phyloP scores from a whole-genome alignment of 345 rosid species.

The Boechera stricta region DNA sequence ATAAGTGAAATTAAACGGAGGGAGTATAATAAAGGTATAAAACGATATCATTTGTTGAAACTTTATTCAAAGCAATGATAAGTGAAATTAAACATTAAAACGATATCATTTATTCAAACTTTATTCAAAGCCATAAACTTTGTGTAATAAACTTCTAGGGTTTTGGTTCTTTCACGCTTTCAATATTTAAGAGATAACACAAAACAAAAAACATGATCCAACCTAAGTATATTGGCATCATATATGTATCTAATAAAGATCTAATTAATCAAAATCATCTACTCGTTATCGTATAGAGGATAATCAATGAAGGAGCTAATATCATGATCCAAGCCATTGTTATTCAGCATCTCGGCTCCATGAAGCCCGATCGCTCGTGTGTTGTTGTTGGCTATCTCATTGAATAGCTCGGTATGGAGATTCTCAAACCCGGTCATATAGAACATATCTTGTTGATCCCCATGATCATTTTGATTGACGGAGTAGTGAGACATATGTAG shows the following conservation, averaged over 20 bases:
- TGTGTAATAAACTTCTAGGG: slow-evolving; percentile 26
- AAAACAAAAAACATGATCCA: slow-evolving; percentile 10
- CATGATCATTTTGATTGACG: slow-evolving; percentile 7
- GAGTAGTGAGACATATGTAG: slow-evolving; percentile 27
- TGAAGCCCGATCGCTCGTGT: slow-evolving; percentile 6
- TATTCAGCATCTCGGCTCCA: slow-evolving; percentile 12
- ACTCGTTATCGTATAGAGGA: slow-evolving; percentile 28
- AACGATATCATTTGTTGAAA: not conserved
- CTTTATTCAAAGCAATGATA: too few species aligned
- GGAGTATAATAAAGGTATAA: not conserved
- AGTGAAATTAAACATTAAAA: too few species aligned
- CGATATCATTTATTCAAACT: too few species aligned
- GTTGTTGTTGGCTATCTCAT: slow-evolving; percentile 12
- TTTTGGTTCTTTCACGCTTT: slow-evolving; percentile 24
- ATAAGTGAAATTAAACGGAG: not conserved
- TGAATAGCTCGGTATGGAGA: slow-evolving; percentile 14
- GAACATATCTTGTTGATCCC: slow-evolving; percentile 38
- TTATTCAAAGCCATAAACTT: slow-evolving; percentile 2
- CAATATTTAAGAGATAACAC: slow-evolving; percentile 2
- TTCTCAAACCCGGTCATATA: slow-evolving; percentile 37
- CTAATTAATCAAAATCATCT: slow-evolving; percentile 20
- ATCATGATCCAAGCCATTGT: slow-evolving; percentile 25
- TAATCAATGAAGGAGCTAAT: slow-evolving; percentile 34
- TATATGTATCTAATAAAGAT: slow-evolving; percentile 4
- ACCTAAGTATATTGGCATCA: slow-evolving; percentile 10